phyloP scores from a whole-genome alignment of 768 basidiomycete genomes.

The Lentinula guzmanii region DNA sequence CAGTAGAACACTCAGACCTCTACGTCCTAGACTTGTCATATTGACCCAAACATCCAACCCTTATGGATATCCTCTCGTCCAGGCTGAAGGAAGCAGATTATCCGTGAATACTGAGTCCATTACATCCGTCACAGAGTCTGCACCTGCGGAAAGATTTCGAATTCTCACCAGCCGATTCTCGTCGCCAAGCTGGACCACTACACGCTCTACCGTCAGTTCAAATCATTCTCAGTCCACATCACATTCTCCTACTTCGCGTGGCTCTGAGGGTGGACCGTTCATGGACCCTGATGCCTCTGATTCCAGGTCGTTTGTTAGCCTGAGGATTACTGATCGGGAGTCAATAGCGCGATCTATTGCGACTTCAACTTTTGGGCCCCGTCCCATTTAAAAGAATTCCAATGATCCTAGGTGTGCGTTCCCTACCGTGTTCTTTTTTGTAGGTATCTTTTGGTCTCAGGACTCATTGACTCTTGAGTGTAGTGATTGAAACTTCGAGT shows the following conservation, averaged over 20 bases:
- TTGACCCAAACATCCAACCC: background rate
- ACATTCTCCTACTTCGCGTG: constrained; percentile 7
- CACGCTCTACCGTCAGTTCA: background rate
- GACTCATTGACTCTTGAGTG: no score
- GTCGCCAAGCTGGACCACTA: background rate
- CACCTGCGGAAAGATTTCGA: no score
- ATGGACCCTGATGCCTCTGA: background rate
- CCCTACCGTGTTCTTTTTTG: no score
- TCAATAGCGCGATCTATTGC: background rate
- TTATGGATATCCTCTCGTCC: background rate
- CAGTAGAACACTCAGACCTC: background rate
- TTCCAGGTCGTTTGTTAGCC: no score
- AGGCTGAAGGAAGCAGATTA: background rate
- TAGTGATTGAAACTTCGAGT: no score
- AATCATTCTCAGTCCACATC: background rate
- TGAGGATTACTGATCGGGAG: no score
- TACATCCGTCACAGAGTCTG: no score
- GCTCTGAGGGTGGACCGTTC: background rate
- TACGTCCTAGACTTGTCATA: background rate
- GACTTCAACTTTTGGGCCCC: no score
- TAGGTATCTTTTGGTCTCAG: no score
- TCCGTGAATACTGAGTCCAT: background rate
- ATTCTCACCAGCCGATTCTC: background rate
- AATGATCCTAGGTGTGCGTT: no score
- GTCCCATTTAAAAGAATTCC: no score